Evolutionary conservation across 306 rosid species (phyloP).

Genomic region (Acacia acuminata): DNA sequence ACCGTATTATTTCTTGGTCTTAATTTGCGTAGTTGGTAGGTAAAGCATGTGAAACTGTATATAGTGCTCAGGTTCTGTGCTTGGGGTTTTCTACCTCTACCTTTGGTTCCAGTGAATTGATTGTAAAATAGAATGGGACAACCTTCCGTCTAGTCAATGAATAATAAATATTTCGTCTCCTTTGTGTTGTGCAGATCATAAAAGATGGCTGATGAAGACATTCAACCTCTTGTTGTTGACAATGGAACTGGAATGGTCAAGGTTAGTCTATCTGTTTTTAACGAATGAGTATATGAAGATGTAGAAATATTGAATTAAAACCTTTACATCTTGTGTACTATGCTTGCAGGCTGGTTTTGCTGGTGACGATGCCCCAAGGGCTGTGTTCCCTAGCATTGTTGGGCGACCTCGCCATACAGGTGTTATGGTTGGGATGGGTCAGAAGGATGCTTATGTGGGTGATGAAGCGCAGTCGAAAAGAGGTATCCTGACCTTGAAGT

Average conservation of each 20-base stretch:
- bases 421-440: constrained; percentile 48
- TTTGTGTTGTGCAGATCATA: constrained; percentile 1
- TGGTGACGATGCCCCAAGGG: constrained; percentile 50
- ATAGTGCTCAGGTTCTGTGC: neutral
- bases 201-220: constrained; percentile 43
- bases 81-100: neutral
- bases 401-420: constrained; percentile 47
- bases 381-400: constrained; percentile 46
- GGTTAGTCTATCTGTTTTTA: constrained; percentile 29
- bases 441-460: constrained; percentile 50
- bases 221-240: constrained; percentile 47
- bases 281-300: neutral
- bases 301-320: neutral
- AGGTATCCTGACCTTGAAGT: constrained; percentile 43
- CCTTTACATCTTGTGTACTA: neutral
- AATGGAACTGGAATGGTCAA: constrained; percentile 52
- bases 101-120: neutral
- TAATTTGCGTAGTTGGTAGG: neutral
- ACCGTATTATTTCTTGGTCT: neutral
- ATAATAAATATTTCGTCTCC: neutral
- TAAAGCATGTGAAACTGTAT: neutral
- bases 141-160: neutral
- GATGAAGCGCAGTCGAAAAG: constrained; percentile 48
- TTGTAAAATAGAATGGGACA: neutral
- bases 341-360: constrained; percentile 46